Conservation (phyloP, 75 land plant species). For the Picea glauca region DNA sequence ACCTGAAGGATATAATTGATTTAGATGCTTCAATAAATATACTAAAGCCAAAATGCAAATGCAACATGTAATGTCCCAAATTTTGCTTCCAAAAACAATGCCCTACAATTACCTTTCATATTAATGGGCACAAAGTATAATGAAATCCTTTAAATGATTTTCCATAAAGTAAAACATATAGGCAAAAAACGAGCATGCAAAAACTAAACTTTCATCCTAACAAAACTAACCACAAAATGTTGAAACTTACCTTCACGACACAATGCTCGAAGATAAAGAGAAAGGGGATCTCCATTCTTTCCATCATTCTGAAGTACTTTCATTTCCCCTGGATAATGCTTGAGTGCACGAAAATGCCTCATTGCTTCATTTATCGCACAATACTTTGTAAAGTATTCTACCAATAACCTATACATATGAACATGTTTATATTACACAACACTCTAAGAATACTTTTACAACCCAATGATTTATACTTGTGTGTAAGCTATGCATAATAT, state of each 20-base stretch:
- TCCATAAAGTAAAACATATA: not conserved
- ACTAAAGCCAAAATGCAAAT: not conserved
- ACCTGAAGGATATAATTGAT: not conserved
- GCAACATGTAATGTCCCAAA: not conserved
- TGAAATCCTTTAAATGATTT: not conserved
- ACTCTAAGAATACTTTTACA: too few relatives aligned
- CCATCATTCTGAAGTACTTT: slow-evolving; percentile 72
- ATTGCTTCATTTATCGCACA: slow-evolving; percentile 77
- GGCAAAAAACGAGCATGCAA: not conserved
- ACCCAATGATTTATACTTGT: not conserved
- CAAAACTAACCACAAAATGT: slow-evolving; percentile 3
- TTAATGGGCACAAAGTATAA: not conserved
- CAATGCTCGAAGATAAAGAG: slow-evolving; percentile 85
- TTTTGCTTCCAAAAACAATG: not conserved
- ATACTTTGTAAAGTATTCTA: slow-evolving; percentile 93
- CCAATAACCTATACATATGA: slow-evolving; percentile 53
- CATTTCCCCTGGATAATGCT: slow-evolving; percentile 55
- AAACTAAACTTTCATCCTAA: not conserved
- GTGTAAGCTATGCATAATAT: not conserved
- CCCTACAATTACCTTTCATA: not conserved
- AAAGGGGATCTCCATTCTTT: slow-evolving; percentile 88
- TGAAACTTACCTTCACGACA: slow-evolving; percentile 77
- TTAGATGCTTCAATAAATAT: not conserved
- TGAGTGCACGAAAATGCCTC: slow-evolving; percentile 92
- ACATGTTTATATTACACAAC: too few relatives aligned